Base-by-base conservation (phyloP, 306 rosid species). In the Neltuma alba region DNA sequence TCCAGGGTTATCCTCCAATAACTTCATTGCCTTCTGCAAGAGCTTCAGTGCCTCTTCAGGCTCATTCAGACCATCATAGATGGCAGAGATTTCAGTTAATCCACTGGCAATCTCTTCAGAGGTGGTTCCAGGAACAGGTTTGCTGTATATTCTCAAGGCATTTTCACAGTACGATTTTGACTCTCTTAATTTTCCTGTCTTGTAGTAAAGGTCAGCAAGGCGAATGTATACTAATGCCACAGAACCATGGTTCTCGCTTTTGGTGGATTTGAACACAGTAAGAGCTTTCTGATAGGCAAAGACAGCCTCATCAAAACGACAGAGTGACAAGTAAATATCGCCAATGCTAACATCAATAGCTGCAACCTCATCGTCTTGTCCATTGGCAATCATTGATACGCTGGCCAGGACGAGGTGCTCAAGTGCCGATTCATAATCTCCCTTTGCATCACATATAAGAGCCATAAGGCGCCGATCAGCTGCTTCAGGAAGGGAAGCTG, bases 231-330 rank as follows among this genome's bases (percentile, higher is more conserved):
- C 76, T 30, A 48, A 48, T 33, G 76, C 76, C 61, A 71, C 76
- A 71, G 76, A 71, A 31, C 44, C 23, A 38, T 48, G 63, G 37
- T 71, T 71, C 37, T 71, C 76, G 12, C 44, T 30, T 58, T 12
- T 18, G 6, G 76, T 71, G 76, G 76, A 48, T 71, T 71, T 71
- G 62, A 71, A 71, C 76, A 71, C 76, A 2, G 62, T 71, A 6
- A 71, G 42, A 48, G 76, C 76, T 71, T 71, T 71, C 76, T 47
- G 62, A 38, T 71, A 71, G n/a, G 76, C 76, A 48, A 71, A 71
- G 58, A 48, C 44, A 48, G 76, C 76, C 62, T 71, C 76, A 3
- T 71, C 62, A 31, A 71, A 71, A 47, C 76, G 76, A 71, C 76
- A 48, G 61, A 71, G 76, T 8, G 76, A 71, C 31, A 31, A 31